Base-by-base conservation (phyloP, 768 basidiomycete species). In the Rhizopogon vinicolor region DNA sequence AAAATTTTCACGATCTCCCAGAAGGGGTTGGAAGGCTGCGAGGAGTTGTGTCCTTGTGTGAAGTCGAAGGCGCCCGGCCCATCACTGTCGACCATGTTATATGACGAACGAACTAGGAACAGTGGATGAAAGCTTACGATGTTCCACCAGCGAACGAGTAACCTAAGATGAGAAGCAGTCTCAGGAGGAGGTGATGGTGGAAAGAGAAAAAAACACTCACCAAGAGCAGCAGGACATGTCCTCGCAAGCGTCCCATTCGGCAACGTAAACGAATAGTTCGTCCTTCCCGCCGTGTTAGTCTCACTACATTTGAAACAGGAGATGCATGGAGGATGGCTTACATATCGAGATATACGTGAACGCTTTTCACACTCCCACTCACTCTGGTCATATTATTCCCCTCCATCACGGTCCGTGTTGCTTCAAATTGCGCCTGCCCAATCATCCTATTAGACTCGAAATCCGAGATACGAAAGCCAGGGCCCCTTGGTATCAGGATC, bases 11-110 rank as follows among this genome's bases (percentile, higher is more conserved):
- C 86, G 31, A 89, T 62, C 59, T 91, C 78, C 88, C 89, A 91
- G 66, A 91, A 88, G 4, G 86, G 85, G 66, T 91, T 90, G 81
- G 81, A 84, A 7, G 80, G 68, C 14, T 65, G 65, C 3, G 84
- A 81, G 19, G 80, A 77, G 64, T 90, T 89, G 60, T 80, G 75
- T 4, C 89, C 88, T 72, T 91, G 89, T 33, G 84, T 70, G 60
- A 91, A 92, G 67, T 90, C 87, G 58, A 91, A 84, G 1, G 82
- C 81, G 18, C 90, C 90, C 3, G 90, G 89, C 0, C 90, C 89
- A 68, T 91, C 89, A n/a, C 84, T 85, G 59, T 37, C 45, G 22
- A n/a, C 18, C 42, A 41, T 18, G 44, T 55, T 40, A 44, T 56
- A 25, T 25, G 25, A 25, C 25, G 39, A 7, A 25, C 25, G 39